Base-by-base conservation (phyloP, 192 early-diverging fungal genomes). In the Mortierella claussenii region DNA sequence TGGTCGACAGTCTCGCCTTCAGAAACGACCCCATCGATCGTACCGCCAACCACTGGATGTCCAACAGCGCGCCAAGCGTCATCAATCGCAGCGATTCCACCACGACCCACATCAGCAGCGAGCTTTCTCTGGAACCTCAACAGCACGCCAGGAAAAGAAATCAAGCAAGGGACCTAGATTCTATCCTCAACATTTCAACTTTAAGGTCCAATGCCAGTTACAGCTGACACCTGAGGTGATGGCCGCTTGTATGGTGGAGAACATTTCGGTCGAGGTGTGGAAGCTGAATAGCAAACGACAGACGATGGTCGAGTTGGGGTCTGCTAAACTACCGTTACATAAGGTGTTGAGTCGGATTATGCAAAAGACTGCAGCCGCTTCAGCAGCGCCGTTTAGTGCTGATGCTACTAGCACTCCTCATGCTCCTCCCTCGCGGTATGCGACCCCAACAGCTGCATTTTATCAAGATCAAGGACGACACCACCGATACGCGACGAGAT, bases 211-310 rank as follows among this genome's bases (percentile, higher is more conserved):
- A 10, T 67, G 58, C 23, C 64, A 60, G 18, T 34, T 76, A 10
- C 57, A 60, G 13, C 33, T 76, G 32, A 76, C 73, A 18, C 73
- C 73, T 2, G 73, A 76, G 30, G 57, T 64, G 13, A 76, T 76
- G 73, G 73, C 73, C 0, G 73, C 73, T 11, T 76, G 73, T 32
- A 60, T 76, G 63, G 52, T 76, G 1, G 73, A 76, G 46, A 76
- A 76, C 32, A 66, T 76, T 31, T 67, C 73, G 26, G 55, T 76
- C 15, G 73, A 76, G 73, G 58, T 76, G 1, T 76, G 73, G 73
- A 76, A 76, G 31, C 24, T 76, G 59, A 76, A 76, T 24, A 53
- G 51, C 23, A 76, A 76, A 58, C 63, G 73, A 15, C 63, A 62
- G 33, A 76, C 73, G 4, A 76, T 67, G 73, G 58, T 67, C 33